These are phyloP conservation scores for Phytophthora boehmeriae DNA, from an alignment of 352 stramenopile genomes.

Conservation along the genomic window DNA sequence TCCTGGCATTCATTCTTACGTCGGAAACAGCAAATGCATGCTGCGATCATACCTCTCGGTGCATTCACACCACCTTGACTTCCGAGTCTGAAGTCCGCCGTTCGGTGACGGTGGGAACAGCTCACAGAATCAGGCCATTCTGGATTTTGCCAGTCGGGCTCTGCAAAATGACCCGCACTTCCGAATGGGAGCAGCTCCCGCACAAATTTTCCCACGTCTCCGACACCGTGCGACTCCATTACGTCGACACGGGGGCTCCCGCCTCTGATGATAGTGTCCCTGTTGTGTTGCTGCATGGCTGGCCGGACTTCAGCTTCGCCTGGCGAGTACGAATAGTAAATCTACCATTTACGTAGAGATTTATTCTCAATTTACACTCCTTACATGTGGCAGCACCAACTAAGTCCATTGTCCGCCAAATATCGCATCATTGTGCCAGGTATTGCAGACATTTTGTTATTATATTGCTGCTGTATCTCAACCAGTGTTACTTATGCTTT, in stretches of 20 bases:
- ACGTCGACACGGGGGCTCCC: not conserved
- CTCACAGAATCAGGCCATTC: too few relatives aligned
- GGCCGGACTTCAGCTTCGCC: constrained; percentile 54
- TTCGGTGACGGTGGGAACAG: too few relatives aligned
- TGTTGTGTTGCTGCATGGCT: constrained; percentile 57
- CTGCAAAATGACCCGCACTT: not conserved
- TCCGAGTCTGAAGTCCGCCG: too few relatives aligned
- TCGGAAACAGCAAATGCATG: too few relatives aligned
- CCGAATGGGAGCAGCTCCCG: constrained; percentile 3
- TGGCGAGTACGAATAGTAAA: constrained; percentile 32
- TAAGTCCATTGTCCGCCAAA: constrained; percentile 33
- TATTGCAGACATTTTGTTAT: constrained; percentile 2
- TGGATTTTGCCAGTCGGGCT: too few relatives aligned
- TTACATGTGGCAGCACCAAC: constrained; percentile 31
- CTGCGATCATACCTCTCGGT: too few relatives aligned
- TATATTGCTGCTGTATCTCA: not conserved
- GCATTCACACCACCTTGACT: too few relatives aligned
- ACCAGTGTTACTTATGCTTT: not conserved
- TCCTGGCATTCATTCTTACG: too few relatives aligned
- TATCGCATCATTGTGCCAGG: constrained; percentile 54
- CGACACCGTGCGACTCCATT: constrained; percentile 5
- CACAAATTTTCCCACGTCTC: not conserved
- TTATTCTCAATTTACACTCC: too few relatives aligned
- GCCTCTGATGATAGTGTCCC: not conserved
- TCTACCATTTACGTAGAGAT: too few relatives aligned